Conservation (phyloP, 148 eudicot species). For the Pharnaceum exiguum region DNA sequence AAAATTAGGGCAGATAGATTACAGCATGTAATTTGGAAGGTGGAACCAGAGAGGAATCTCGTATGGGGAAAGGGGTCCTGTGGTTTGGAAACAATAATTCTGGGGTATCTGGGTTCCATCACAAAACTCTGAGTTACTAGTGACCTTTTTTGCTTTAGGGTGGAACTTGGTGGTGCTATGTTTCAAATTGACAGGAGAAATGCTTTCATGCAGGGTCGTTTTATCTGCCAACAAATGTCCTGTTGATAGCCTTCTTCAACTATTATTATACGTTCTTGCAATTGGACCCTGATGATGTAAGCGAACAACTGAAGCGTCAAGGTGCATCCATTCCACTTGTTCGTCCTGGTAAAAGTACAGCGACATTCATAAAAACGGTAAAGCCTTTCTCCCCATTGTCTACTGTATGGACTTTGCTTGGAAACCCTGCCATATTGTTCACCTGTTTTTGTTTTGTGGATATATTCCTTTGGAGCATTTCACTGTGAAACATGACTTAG, state of each 20-base stretch:
- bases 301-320: slow-evolving; percentile 96
- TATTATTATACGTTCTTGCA: slow-evolving; percentile 96
- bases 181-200: not conserved
- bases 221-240: slow-evolving; percentile 78
- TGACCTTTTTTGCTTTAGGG: too few relatives aligned
- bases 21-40: too few relatives aligned
- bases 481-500: too few relatives aligned
- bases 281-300: slow-evolving; percentile 95
- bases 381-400: not conserved
- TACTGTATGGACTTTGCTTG: not conserved
- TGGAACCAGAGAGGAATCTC: too few relatives aligned
- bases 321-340: slow-evolving; percentile 98
- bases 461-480: too few relatives aligned
- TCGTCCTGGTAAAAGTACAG: slow-evolving; percentile 94
- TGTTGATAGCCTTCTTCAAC: slow-evolving; percentile 91
- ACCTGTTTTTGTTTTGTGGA: too few relatives aligned
- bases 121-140: too few relatives aligned
- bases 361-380: slow-evolving; percentile 83
- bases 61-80: too few relatives aligned
- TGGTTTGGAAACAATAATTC: too few relatives aligned
- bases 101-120: too few relatives aligned
- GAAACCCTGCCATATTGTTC: not conserved
- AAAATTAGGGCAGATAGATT: too few relatives aligned
- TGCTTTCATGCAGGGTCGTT: slow-evolving; percentile 51
- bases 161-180: not conserved